These are phyloP conservation scores for Peterozyma toletana DNA, from an alignment of 805 yeast species.

Conservation along the genomic window DNA sequence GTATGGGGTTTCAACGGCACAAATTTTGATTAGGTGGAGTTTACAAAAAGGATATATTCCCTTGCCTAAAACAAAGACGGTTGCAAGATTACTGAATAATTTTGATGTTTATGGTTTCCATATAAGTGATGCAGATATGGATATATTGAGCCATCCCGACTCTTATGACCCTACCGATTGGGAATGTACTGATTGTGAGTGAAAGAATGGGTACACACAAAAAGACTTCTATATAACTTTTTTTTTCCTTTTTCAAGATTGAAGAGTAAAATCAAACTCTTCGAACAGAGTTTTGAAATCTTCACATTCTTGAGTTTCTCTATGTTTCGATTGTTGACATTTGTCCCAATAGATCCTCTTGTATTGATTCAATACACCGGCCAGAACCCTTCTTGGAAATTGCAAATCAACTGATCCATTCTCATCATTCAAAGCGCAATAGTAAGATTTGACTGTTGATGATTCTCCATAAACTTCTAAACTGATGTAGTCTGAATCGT, in stretches of 20 bases:
- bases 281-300: constrained; percentile 50
- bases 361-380: constrained; percentile 52
- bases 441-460: constrained; percentile 14
- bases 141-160: constrained; percentile 37
- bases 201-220: constrained; percentile 1
- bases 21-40: constrained; percentile 68
- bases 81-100: constrained; percentile 46
- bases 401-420: constrained; percentile 53
- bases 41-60: constrained; percentile 65
- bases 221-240: background rate
- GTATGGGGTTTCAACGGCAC: constrained; percentile 46
- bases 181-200: constrained; percentile 63
- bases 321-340: constrained; percentile 56
- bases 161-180: constrained; percentile 71
- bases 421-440: constrained; percentile 23
- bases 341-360: constrained; percentile 71
- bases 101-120: constrained; percentile 46
- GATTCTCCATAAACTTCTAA: constrained; percentile 18
- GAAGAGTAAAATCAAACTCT: constrained; percentile 43
- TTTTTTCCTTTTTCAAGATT: constrained; percentile 1
- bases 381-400: constrained; percentile 76
- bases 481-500: constrained; percentile 28
- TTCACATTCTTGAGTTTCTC: constrained; percentile 59
- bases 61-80: constrained; percentile 56
- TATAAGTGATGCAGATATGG: constrained; percentile 32